phyloP scores from a whole-genome alignment of 768 basidiomycete genomes.

The Coprinopsis marcescibilis region DNA sequence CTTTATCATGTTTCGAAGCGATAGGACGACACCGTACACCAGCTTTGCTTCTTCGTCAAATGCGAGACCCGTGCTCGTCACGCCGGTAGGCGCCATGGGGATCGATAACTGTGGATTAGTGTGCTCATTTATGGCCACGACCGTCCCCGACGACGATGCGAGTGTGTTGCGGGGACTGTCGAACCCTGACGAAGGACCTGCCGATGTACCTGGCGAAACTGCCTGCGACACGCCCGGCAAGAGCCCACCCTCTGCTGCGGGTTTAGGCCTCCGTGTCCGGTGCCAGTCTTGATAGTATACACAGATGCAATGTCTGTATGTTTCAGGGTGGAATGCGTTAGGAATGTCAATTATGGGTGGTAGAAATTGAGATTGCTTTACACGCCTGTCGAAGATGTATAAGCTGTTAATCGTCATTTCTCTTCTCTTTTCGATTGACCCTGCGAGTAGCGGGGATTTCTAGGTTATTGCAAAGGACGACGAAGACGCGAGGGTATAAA shows the following conservation, averaged over 20 bases:
- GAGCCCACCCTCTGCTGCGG: constrained; percentile 67
- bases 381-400: constrained; percentile 89
- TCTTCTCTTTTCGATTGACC: not conserved
- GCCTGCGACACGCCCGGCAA: constrained; percentile 77
- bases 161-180: constrained; percentile 65
- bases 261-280: constrained; percentile 65
- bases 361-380: constrained; percentile 8
- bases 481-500: no score
- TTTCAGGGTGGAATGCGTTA: not conserved
- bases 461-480: not conserved
- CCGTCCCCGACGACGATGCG: constrained; percentile 55
- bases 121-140: constrained; percentile 54
- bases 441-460: constrained; percentile 3
- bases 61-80: constrained; percentile 56
- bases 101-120: constrained; percentile 28
- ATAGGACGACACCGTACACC: constrained; percentile 92
- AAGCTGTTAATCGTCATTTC: constrained; percentile 86
- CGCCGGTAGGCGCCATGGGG: constrained; percentile 29
- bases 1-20: constrained; percentile 89
- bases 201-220: constrained; percentile 30
- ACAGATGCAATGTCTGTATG: constrained; percentile 84
- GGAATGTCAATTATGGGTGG: not conserved
- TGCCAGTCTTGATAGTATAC: constrained; percentile 98
- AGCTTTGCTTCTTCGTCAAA: constrained; percentile 98
- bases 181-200: constrained; percentile 31